phyloP scores from a whole-genome alignment of 2,329 filamentous ascomycete genomes.

The Alternaria arborescens region DNA sequence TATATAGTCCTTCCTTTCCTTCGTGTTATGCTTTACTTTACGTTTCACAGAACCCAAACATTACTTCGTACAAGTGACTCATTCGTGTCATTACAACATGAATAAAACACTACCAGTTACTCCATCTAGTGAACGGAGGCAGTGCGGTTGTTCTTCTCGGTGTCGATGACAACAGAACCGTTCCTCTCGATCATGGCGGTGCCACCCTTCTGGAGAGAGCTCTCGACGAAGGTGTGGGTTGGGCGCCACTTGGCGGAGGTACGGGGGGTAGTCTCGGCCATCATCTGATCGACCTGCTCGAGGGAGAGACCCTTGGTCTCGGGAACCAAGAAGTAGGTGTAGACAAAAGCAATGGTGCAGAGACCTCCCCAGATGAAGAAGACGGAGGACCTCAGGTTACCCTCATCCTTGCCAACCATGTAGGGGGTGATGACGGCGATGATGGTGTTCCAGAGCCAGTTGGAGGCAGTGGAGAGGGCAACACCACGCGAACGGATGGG shows the following conservation, averaged over 20 bases:
- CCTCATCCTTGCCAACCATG: slow-evolving; percentile 70
- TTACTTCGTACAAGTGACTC: slow-evolving; percentile 4
- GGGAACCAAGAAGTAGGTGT: slow-evolving; percentile 77
- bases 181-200: slow-evolving; percentile 3
- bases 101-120: not conserved
- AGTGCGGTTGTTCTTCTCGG: slow-evolving; percentile 6
- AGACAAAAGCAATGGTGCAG: slow-evolving; percentile 64
- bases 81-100: slow-evolving; percentile 1
- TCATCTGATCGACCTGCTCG: slow-evolving; percentile 83
- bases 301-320: slow-evolving; percentile 80
- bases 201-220: slow-evolving; percentile 3
- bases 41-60: not conserved
- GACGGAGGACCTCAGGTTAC: slow-evolving; percentile 66
- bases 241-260: slow-evolving; percentile 72
- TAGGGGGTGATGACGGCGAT: slow-evolving; percentile 68
- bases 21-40: not conserved
- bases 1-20: not conserved
- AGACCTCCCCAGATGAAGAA: slow-evolving; percentile 55
- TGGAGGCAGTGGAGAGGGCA: slow-evolving; percentile 83
- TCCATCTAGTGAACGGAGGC: slow-evolving; percentile 4
- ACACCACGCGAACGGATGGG: slow-evolving; percentile 66
- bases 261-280: slow-evolving; percentile 81
- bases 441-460: slow-evolving; percentile 69
- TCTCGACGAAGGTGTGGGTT: slow-evolving; percentile 3
- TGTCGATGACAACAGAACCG: slow-evolving; percentile 1